These are phyloP conservation scores for Calonectria hawksworthii DNA, from an alignment of 2,329 filamentous ascomycete species.

Conservation along the genomic window DNA sequence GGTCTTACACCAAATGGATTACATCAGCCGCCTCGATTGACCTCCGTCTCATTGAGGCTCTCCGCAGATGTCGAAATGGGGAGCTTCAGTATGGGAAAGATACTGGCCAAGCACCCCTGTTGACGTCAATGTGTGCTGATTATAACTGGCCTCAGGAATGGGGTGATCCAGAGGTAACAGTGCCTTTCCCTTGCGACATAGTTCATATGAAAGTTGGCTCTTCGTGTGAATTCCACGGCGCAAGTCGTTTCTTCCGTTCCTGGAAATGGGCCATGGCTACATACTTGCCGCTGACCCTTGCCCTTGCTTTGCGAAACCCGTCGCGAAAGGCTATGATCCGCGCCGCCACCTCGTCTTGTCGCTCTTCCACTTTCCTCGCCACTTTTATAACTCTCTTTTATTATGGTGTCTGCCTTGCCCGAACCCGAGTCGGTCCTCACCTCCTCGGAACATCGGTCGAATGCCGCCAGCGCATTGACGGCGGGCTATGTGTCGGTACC, in stretches of 20 bases:
- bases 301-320: constrained; percentile 69
- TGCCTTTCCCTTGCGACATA: constrained; percentile 85
- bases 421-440: constrained; percentile 80
- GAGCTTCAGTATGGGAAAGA: constrained; percentile 80
- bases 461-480: constrained; percentile 67
- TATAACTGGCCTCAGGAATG: constrained; percentile 77
- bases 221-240: constrained; percentile 81
- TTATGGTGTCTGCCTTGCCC: constrained; percentile 84
- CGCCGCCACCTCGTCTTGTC: constrained; percentile 72
- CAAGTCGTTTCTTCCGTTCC: constrained; percentile 75
- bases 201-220: constrained; percentile 85
- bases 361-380: constrained; percentile 84
- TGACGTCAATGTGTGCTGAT: constrained; percentile 80
- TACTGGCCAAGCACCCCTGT: constrained; percentile 76
- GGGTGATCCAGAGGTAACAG: constrained; percentile 78
- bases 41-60: constrained; percentile 78
- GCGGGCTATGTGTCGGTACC: constrained; percentile 76
- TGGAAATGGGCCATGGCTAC: constrained; percentile 83
- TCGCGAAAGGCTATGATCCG: constrained; percentile 61
- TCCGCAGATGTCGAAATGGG: constrained; percentile 75
- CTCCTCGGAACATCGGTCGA: constrained; percentile 69
- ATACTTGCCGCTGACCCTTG: constrained; percentile 81
- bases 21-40: constrained; percentile 82
- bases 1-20: constrained; percentile 86
- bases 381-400: constrained; percentile 85